A percentile compares a stretch with the other conserved stretches of the same genome.
These are phyloP conservation scores for Fusarium euwallaceae DNA, from an alignment of 2,329 filamentous ascomycete genomes.

Conservation along the genomic window DNA sequence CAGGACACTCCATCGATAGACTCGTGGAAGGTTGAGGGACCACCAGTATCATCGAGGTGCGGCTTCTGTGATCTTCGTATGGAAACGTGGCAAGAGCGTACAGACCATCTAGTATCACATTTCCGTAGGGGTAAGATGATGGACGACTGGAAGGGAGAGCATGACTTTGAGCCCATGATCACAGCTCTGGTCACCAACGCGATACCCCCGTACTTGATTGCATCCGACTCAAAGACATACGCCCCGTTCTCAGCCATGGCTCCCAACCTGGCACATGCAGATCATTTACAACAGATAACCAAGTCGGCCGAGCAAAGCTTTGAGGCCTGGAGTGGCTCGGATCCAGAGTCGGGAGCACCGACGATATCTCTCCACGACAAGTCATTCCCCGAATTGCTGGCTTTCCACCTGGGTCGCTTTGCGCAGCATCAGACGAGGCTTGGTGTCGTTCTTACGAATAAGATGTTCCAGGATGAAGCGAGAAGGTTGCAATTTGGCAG, in stretches of 20 bases:
- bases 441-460: constrained; percentile 38
- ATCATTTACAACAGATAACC: constrained; percentile 34
- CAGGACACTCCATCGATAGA: constrained; percentile 58
- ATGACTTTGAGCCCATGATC: constrained; percentile 37
- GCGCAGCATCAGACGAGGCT: constrained; percentile 28
- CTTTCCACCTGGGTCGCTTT: constrained; percentile 36
- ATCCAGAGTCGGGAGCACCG: not conserved
- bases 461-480: constrained; percentile 36
- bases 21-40: constrained; percentile 40
- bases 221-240: not conserved
- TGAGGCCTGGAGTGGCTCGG: not conserved
- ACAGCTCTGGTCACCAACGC: constrained; percentile 35
- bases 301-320: not conserved
- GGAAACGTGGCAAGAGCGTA: constrained; percentile 41
- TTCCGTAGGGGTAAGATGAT: constrained; percentile 43
- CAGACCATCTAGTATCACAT: constrained; percentile 43
- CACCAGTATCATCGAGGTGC: constrained; percentile 41
- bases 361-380: not conserved
- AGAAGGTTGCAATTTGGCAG: not conserved
- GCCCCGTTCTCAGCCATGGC: constrained; percentile 44
- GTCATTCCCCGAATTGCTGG: constrained; percentile 20
- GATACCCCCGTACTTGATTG: constrained; percentile 16
- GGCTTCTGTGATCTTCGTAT: constrained; percentile 45
- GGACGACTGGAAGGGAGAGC: constrained; percentile 45
- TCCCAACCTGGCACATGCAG: constrained; percentile 14